Percentiles rank a stretch among this genome's conserved stretches.
Conservation (phyloP, 805 yeast genomes). For the Ogataea nonfermentans region DNA sequence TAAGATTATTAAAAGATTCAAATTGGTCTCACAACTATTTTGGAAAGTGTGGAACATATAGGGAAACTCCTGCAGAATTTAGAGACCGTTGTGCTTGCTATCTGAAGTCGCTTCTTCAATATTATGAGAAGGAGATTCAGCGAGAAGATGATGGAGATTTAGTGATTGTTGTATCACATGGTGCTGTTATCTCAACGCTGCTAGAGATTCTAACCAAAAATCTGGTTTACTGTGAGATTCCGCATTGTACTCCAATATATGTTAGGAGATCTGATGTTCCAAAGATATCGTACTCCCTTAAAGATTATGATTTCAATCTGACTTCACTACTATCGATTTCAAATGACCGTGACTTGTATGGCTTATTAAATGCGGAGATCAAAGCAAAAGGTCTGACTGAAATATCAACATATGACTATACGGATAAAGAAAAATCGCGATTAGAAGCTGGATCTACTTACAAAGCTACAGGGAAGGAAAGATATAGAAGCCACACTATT, state of each 20-base stretch:
- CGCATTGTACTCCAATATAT: constrained; percentile 36
- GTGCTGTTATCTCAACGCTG: constrained; percentile 42
- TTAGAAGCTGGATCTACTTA: constrained; percentile 13
- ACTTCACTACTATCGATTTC: constrained; percentile 26
- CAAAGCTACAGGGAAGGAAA: constrained; percentile 1
- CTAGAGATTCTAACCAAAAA: constrained; percentile 38
- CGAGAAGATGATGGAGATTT: constrained; percentile 32
- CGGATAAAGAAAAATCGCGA: too few relatives aligned
- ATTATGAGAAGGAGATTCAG: constrained; percentile 26
- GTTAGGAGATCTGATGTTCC: constrained; percentile 27
- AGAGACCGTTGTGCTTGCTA: constrained; percentile 37
- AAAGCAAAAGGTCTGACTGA: constrained; percentile 28
- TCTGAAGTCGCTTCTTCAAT: constrained; percentile 34
- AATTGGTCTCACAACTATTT: constrained; percentile 36
- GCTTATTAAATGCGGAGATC: constrained; percentile 24
- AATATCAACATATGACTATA: too few relatives aligned
- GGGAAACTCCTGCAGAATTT: constrained; percentile 39
- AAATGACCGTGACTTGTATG: constrained; percentile 28
- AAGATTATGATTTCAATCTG: constrained; percentile 37
- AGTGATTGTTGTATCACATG: constrained; percentile 40
- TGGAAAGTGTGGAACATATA: constrained; percentile 45
- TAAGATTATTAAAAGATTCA: constrained; percentile 24
- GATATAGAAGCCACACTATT: constrained; percentile 33
- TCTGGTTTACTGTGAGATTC: constrained; percentile 41
- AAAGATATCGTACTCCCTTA: constrained; percentile 18